These are phyloP conservation scores for Gracilaria domingensis DNA, from an alignment of 23 red algal genomes.

Conservation along the genomic window DNA sequence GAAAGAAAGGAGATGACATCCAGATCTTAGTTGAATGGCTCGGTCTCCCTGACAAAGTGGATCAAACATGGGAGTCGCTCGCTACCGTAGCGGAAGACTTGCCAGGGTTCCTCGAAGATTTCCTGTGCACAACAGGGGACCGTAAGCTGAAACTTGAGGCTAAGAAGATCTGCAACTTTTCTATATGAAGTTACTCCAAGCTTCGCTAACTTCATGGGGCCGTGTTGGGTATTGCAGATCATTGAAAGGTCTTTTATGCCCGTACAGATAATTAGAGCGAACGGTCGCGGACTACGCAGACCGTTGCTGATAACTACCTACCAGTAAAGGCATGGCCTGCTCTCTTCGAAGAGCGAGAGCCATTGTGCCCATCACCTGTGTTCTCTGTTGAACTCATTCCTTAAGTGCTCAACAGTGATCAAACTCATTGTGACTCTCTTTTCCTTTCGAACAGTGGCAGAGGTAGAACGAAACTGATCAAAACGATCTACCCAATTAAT, in stretches of 20 bases:
- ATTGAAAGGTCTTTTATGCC: too few species aligned
- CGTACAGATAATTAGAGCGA: too few species aligned
- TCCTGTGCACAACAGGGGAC: conserved; percentile 15
- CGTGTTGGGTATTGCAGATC: neutral
- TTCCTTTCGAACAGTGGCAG: too few species aligned
- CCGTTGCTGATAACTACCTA: too few species aligned
- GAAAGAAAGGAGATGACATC: neutral
- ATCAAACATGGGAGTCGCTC: conserved; percentile 45
- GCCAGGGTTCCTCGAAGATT: conserved; percentile 32
- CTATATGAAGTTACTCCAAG: neutral
- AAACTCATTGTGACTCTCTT: too few species aligned
- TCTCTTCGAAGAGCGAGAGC: too few species aligned
- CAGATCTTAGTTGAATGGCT: conserved; percentile 19
- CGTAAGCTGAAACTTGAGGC: neutral
- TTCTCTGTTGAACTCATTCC: too few species aligned
- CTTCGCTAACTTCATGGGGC: neutral
- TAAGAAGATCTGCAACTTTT: conserved; percentile 6
- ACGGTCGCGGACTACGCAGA: too few species aligned
- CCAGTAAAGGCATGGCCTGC: too few species aligned
- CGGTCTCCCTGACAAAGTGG: conserved; percentile 7
- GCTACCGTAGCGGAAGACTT: conserved; percentile 19
- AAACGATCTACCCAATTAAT: conserved; percentile 23
- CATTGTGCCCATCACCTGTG: too few species aligned
- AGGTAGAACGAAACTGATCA: too few species aligned
- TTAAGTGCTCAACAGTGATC: too few species aligned